Conservation (phyloP, 768 basidiomycete genomes). For the Collybiopsis luxurians region DNA sequence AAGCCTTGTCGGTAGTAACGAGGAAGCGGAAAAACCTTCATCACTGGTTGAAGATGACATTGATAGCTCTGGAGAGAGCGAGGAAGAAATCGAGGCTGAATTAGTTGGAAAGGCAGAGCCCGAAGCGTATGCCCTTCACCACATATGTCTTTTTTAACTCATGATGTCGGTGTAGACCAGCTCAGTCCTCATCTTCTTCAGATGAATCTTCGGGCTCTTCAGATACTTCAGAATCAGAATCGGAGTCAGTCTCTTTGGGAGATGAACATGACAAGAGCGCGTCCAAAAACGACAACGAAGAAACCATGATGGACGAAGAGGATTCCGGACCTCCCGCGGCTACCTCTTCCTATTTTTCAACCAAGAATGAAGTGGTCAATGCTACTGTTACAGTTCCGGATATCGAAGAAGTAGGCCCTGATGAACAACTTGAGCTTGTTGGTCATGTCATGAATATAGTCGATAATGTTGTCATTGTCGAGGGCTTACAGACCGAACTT, state of each 20-base stretch:
- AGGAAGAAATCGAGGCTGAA: conserved; percentile 72
- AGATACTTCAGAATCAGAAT: conserved; percentile 34
- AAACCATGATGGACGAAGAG: conserved; percentile 56
- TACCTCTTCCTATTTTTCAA: conserved; percentile 47
- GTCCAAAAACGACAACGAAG: conserved; percentile 12
- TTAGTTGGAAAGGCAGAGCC: conserved; percentile 38
- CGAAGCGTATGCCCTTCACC: not conserved
- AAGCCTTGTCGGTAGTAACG: conserved; percentile 50
- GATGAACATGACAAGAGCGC: not conserved
- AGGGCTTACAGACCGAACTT: conserved; percentile 48
- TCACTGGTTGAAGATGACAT: conserved; percentile 36
- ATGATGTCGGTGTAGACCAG: not conserved
- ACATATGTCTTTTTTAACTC: conserved; percentile 4
- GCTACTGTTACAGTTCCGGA: conserved; percentile 59
- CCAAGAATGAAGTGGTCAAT: conserved; percentile 71
- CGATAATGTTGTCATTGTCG: conserved; percentile 70
- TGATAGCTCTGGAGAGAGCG: conserved; percentile 60
- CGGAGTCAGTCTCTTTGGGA: conserved; percentile 41
- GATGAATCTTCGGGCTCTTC: not conserved
- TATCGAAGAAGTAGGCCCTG: conserved; percentile 55
- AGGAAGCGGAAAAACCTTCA: conserved; percentile 5
- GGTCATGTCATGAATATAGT: conserved; percentile 79
- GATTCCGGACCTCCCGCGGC: conserved; percentile 39
- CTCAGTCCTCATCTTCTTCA: not conserved
- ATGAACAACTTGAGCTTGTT: conserved; percentile 70